Evolutionary conservation across 176 grass and related monocot species (phyloP).

Genomic region (Tillandsia fasciculata): DNA sequence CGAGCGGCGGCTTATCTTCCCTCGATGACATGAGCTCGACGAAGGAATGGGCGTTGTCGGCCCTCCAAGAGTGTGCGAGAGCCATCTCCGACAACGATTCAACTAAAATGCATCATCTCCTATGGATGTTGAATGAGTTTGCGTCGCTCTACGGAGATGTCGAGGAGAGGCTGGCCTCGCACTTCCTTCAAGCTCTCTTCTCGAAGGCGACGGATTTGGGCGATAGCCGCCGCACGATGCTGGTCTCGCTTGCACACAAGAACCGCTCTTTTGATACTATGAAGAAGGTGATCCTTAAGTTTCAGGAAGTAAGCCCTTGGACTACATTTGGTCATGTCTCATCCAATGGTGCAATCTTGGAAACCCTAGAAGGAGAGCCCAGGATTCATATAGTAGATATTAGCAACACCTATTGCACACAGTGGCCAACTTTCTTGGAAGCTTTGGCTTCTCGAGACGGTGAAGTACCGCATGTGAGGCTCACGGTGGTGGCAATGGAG

Average conservation of each 20-base stretch:
- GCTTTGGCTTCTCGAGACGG: conserved; percentile 12
- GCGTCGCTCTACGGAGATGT: conserved; percentile 1
- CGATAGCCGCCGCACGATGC: not conserved
- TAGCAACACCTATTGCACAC: conserved; percentile 9
- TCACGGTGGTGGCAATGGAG: conserved; percentile 7
- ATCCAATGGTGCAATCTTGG: conserved; percentile 7
- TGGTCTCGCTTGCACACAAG: not conserved
- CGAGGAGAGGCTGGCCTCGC: not conserved
- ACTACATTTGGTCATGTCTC: conserved; percentile 9
- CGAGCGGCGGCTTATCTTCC: not conserved
- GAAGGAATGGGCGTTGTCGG: not conserved
- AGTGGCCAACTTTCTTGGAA: conserved; percentile 3
- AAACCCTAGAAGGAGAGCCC: conserved; percentile 2
- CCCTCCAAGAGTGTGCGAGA: conserved; percentile 4
- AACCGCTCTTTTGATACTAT: not conserved
- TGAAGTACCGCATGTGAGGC: conserved; percentile 7
- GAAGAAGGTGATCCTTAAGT: conserved; percentile 6
- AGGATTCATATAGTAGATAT: conserved; percentile 5
- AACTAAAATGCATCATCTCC: conserved; percentile 4
- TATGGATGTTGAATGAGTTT: conserved; percentile 5
- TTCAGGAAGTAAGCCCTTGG: conserved; percentile 6
- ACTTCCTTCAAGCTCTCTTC: conserved; percentile 8
- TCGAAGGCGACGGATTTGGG: not conserved
- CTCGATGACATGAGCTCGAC: not conserved
- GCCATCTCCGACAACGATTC: conserved; percentile 6